Conservation (phyloP, 2,329 filamentous ascomycete genomes). For the Paecilomyces sp. region DNA sequence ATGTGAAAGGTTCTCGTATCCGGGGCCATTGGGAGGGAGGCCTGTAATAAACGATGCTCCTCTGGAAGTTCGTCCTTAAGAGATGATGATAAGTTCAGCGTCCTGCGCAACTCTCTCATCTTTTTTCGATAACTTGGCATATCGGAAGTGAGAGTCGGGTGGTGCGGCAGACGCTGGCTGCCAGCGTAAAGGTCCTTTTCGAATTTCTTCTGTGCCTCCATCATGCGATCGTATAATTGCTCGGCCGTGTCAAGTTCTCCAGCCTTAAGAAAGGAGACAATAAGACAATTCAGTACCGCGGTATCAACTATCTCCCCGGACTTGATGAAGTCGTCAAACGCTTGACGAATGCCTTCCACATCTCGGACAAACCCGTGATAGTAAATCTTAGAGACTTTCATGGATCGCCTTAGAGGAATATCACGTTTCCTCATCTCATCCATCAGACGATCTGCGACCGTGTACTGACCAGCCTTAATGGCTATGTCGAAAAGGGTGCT, state of each 20-base stretch:
- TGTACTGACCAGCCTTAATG: constrained; percentile 75
- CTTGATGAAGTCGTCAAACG: constrained; percentile 77
- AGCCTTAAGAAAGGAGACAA: constrained; percentile 67
- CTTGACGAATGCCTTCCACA: constrained; percentile 63
- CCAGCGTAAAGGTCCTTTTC: constrained; percentile 21
- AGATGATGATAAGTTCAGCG: constrained; percentile 40
- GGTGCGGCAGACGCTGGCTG: constrained; percentile 13
- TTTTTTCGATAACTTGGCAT: constrained; percentile 27
- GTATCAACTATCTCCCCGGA: constrained; percentile 85
- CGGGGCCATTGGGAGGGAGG: constrained; percentile 59
- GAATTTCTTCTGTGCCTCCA: constrained; percentile 45
- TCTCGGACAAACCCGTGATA: constrained; percentile 72
- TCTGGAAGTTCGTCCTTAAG: constrained; percentile 45
- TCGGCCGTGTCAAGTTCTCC: constrained; percentile 72
- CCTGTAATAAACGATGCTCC: constrained; percentile 56
- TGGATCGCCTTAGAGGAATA: constrained; percentile 66
- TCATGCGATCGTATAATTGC: constrained; percentile 79
- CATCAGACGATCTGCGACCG: constrained; percentile 76
- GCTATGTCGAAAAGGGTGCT: constrained; percentile 89
- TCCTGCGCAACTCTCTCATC: constrained; percentile 38
- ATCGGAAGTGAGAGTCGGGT: constrained; percentile 25
- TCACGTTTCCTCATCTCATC: constrained; percentile 69
- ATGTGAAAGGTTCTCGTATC: constrained; percentile 74
- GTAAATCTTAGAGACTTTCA: constrained; percentile 74
- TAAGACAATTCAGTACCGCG: constrained; percentile 76